Evolutionary conservation across 2,329 filamentous ascomycete species (phyloP).

Genomic region (Colletotrichum lindemuthianum): DNA sequence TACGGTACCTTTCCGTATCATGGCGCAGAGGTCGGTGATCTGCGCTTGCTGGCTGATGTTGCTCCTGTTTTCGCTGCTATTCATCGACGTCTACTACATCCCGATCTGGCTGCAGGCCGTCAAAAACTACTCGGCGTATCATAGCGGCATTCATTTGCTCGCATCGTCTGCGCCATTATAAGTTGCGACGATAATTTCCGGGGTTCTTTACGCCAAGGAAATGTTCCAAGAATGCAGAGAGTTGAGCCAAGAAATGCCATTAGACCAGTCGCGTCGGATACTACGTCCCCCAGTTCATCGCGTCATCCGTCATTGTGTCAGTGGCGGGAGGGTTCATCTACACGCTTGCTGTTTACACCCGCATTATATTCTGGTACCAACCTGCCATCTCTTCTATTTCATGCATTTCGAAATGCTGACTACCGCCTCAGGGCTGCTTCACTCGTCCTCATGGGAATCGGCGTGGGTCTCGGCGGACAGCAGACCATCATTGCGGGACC

Average conservation of each 20-base stretch:
- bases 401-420: neutral
- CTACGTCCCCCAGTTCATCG: constrained; percentile 35
- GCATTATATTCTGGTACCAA: constrained; percentile 19
- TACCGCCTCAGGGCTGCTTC: constrained; percentile 14
- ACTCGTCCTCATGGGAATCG: constrained; percentile 3
- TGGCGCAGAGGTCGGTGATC: constrained; percentile 42
- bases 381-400: neutral
- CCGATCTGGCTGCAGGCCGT: constrained; percentile 12
- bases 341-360: constrained; percentile 16
- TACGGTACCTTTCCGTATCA: constrained; percentile 59
- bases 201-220: neutral
- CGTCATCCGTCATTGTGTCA: constrained; percentile 15
- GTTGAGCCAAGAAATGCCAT: neutral
- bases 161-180: constrained; percentile 60
- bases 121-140: neutral
- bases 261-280: constrained; percentile 32
- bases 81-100: neutral
- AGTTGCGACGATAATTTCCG: neutral
- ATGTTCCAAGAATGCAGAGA: no score
- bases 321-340: constrained; percentile 27
- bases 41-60: neutral
- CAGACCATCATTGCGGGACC: constrained; percentile 26
- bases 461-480: constrained; percentile 13
- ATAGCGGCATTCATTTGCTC: constrained; percentile 45
- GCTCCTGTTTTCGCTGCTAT: neutral